Evolutionary conservation across 495 filamentous ascomycete species (phyloP).

Genomic region (Podospora bellae-mahoneyi): DNA sequence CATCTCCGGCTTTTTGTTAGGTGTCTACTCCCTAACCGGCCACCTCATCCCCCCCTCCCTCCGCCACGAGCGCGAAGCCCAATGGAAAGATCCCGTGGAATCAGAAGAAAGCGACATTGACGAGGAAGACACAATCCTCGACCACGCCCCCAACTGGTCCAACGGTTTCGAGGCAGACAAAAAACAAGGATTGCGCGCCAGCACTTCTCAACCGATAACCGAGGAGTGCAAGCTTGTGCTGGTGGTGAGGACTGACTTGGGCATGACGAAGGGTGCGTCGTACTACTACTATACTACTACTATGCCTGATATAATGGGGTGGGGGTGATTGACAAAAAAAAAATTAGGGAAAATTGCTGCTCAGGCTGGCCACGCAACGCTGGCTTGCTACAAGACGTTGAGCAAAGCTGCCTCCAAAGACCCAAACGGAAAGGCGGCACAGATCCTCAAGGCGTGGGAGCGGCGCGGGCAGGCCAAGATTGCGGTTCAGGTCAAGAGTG

Average conservation of each 20-base stretch:
- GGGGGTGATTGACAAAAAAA: background rate
- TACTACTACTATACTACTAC: no score
- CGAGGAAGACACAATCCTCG: slow-evolving; percentile 49
- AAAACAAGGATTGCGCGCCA: slow-evolving; percentile 44
- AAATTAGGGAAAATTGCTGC: slow-evolving; percentile 89
- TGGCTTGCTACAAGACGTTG: slow-evolving; percentile 91
- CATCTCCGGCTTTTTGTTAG: slow-evolving; percentile 59
- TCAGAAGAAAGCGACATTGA: slow-evolving; percentile 53
- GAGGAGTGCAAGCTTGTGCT: slow-evolving; percentile 95
- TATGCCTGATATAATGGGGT: background rate
- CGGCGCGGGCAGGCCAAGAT: slow-evolving; percentile 82
- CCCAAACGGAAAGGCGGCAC: slow-evolving; percentile 49
- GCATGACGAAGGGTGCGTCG: slow-evolving; percentile 86
- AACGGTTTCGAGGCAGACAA: slow-evolving; percentile 50
- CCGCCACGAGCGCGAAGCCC: slow-evolving; percentile 31
- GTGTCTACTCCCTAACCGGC: slow-evolving; percentile 49
- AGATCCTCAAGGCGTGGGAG: slow-evolving; percentile 84
- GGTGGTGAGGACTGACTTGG: slow-evolving; percentile 87
- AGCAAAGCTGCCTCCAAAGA: slow-evolving; percentile 47
- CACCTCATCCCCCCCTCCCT: slow-evolving; percentile 48
- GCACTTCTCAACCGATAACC: slow-evolving; percentile 29
- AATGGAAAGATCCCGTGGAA: slow-evolving; percentile 42
- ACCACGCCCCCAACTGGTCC: slow-evolving; percentile 58
- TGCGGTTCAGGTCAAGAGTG: slow-evolving; percentile 76
- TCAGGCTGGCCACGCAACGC: slow-evolving; percentile 91